Evolutionary conservation across 108 stramenopile species (phyloP).

Genomic region (Epipyxis sp.): DNA sequence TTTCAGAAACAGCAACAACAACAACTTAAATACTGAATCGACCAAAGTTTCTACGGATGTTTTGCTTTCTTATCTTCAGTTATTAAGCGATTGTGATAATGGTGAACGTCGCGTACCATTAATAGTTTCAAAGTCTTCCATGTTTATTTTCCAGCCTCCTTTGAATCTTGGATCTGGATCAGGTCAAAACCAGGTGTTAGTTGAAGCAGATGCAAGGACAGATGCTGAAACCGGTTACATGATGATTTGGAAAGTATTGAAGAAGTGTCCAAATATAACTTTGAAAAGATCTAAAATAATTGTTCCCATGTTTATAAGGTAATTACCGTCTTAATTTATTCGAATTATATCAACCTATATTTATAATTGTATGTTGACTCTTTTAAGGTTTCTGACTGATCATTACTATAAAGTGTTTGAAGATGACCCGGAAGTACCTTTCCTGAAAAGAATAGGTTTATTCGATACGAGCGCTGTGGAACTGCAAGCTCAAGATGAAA

Average conservation of each 20-base stretch:
- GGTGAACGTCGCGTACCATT: background rate
- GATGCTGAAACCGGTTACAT: background rate
- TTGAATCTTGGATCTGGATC: background rate
- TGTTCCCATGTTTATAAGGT: constrained; percentile 10
- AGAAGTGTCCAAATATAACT: constrained; percentile 15
- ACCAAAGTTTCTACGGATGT: background rate
- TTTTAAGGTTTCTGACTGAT: background rate
- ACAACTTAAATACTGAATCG: background rate
- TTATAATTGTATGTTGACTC: no score
- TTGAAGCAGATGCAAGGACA: background rate
- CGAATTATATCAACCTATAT: no score
- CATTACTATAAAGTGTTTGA: background rate
- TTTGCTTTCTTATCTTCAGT: background rate
- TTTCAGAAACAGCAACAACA: no score
- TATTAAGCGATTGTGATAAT: background rate
- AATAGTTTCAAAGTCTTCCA: background rate
- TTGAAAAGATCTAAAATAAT: constrained; percentile 19
- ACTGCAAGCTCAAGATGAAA: no score
- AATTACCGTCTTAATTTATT: no score
- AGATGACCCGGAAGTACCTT: constrained; percentile 6
- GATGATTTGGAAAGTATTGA: background rate
- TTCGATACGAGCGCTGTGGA: background rate
- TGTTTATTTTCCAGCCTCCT: background rate
- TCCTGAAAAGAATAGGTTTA: background rate
- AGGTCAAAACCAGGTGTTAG: background rate